Evolutionary conservation across 169 alveolate species (phyloP).

Genomic region (Babesia microti): DNA sequence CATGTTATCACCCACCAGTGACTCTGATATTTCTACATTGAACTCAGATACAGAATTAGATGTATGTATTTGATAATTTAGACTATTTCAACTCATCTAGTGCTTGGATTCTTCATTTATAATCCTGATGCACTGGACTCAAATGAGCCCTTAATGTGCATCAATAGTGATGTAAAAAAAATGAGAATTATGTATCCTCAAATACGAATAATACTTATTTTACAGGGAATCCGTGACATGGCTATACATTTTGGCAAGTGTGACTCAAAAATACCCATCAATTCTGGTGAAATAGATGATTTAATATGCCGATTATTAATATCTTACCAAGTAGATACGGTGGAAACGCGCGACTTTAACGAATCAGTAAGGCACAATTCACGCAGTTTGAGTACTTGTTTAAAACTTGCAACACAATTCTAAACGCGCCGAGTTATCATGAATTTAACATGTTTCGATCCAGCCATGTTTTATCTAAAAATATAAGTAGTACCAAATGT

Average conservation of each 20-base stretch:
- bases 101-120: constrained; percentile 16
- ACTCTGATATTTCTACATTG: too few relatives aligned
- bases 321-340: constrained; percentile 26
- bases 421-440: constrained; percentile 16
- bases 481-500: too few relatives aligned
- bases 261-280: background rate
- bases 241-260: too few relatives aligned
- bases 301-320: constrained; percentile 21
- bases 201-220: constrained; percentile 8
- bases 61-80: too few relatives aligned
- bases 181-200: constrained; percentile 4
- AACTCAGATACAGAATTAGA: too few relatives aligned
- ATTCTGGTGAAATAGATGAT: constrained; percentile 19
- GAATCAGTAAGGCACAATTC: constrained; percentile 48
- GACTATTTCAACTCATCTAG: constrained; percentile 1
- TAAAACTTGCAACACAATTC: background rate
- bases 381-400: too few relatives aligned
- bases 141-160: too few relatives aligned
- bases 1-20: too few relatives aligned
- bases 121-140: too few relatives aligned
- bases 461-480: constrained; percentile 14
- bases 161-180: too few relatives aligned
- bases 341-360: constrained; percentile 32
- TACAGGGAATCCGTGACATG: constrained; percentile 22
- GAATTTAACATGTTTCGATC: constrained; percentile 6